Evolutionary conservation across 2,329 filamentous ascomycete species (phyloP).

Genomic region (Pseudogymnoascus sp.): DNA sequence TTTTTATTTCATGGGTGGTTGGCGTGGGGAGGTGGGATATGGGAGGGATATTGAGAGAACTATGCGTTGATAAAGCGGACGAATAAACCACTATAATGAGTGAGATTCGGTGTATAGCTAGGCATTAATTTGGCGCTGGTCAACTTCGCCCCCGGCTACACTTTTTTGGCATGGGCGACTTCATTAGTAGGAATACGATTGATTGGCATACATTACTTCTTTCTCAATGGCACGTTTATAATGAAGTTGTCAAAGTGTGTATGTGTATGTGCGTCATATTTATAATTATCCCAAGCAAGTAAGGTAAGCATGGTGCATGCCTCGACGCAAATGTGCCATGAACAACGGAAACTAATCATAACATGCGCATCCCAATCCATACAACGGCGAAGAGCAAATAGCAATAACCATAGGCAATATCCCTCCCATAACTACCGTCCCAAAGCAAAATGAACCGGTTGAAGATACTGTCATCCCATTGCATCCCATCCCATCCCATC

Average conservation of each 20-base stretch:
- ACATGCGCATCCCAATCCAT: not conserved
- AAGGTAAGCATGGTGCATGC: not conserved
- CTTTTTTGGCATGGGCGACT: not conserved
- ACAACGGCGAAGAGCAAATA: not conserved
- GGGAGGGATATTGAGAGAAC: not conserved
- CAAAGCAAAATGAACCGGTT: not conserved
- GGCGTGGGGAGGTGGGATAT: not conserved
- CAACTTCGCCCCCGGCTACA: not conserved
- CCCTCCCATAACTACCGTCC: not conserved
- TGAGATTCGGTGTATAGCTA: not conserved
- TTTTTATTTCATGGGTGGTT: not conserved
- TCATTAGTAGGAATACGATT: not conserved
- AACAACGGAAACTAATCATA: not conserved
- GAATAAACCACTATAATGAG: not conserved
- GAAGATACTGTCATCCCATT: not conserved
- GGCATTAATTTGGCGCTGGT: not conserved
- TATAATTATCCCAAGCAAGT: constrained; percentile 1
- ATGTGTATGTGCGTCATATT: not conserved
- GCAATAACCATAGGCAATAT: not conserved
- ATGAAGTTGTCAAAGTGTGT: not conserved
- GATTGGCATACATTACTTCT: not conserved
- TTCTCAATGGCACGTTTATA: not conserved
- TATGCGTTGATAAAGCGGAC: not conserved
- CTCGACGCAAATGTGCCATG: not conserved
- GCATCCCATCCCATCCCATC: not conserved